Percentiles rank a stretch among this genome's conserved stretches.
These are phyloP conservation scores for Blastocystis sp. DNA, from an alignment of 352 stramenopile genomes.

Conservation along the genomic window DNA sequence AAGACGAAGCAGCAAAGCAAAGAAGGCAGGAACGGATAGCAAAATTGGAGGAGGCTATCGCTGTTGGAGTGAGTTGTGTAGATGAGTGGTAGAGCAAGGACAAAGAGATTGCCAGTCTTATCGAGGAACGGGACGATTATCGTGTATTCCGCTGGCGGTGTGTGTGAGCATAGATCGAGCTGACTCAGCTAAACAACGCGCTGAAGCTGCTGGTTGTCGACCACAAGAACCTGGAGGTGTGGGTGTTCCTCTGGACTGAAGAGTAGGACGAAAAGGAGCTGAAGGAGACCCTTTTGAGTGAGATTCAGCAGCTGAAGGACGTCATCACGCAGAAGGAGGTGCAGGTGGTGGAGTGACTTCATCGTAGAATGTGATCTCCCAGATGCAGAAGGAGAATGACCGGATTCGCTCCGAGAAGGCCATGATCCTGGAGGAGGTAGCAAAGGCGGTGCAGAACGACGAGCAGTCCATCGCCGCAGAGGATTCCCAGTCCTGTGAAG, in stretches of 20 bases:
- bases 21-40: background rate
- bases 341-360: background rate
- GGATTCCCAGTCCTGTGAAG: background rate
- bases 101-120: background rate
- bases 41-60: background rate
- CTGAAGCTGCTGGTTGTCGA: constrained; percentile 37
- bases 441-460: constrained; percentile 44
- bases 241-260: background rate
- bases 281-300: background rate
- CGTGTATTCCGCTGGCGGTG: background rate
- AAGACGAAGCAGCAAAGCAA: background rate
- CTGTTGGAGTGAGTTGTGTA: background rate
- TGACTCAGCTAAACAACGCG: constrained; percentile 26
- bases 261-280: constrained; percentile 15
- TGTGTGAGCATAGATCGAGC: constrained; percentile 24
- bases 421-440: constrained; percentile 38
- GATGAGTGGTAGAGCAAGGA: constrained; percentile 12
- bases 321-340: constrained; percentile 36
- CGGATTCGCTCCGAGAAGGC: constrained; percentile 20
- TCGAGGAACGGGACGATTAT: constrained; percentile 39
- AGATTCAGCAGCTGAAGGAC: constrained; percentile 28
- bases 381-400: constrained; percentile 59
- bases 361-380: constrained; percentile 21
- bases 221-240: constrained; percentile 11
- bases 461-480: constrained; percentile 3